Base-by-base conservation (phyloP, 2,329 filamentous ascomycete species). In the Cercospora beticola region DNA sequence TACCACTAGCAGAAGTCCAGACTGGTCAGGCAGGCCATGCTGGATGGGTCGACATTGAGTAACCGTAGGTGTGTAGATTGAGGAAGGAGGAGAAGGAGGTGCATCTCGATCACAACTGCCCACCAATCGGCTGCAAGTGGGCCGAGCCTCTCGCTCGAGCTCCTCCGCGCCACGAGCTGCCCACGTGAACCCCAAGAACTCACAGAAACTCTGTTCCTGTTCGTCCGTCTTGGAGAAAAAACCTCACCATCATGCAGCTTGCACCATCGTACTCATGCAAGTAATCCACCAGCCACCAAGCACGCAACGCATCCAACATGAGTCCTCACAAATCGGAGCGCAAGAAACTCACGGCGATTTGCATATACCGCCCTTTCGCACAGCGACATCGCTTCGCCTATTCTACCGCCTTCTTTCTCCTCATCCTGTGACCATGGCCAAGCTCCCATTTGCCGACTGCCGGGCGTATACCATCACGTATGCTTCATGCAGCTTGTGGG, bases 401-500 rank as follows among this genome's bases (percentile, higher is more conserved):
- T 26, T 26, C 23, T n/a, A 62, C n/a, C 60, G 60, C 60, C 60
- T 21, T 62, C 40, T 33, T 43, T 49, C 26, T 46, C 33, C 33
- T 58, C 54, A 26, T 14, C 60, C 43, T 10, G 28, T 36, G n/a
- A n/a, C 31, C 62, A 43, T 56, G n/a, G 66, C 66, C 66, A 68
- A 68, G 66, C 46, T 57, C 36, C 28, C 59, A 26, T n/a, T 64
- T 68, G 66, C 66, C 66, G 66, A 65, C 36, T 61, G 56, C 66
- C 66, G 62, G 49, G 28, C 18, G 60, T 57, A 68, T 61, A 68
- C 57, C 61, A 40, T 61, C 56, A 52, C 63, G 40, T 54, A 56
- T 56, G 21, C 18, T 49, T 61, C 46, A 46, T 68, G 65, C 61
- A 64, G 43, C 59, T 67, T 40, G 31, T 16, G 36, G 56, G 40